Conservation (phyloP, 2,329 filamentous ascomycete species). For the Penicillium sp. region DNA sequence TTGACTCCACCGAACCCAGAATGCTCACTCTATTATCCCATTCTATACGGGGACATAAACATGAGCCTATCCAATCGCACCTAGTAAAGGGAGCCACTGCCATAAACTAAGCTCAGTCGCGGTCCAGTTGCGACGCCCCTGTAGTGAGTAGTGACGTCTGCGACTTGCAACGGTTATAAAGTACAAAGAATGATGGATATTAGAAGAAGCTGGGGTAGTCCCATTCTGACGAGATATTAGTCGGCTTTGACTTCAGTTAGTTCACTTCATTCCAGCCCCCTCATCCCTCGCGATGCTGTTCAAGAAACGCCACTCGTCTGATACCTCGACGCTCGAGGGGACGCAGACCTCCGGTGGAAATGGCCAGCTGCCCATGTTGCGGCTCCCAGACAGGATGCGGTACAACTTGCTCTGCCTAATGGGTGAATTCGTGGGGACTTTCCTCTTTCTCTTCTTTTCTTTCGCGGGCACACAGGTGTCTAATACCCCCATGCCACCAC, state of each 20-base stretch:
- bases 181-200: not conserved
- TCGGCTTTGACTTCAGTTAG: not conserved
- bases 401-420: conserved; percentile 47
- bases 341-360: not conserved
- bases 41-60: not conserved
- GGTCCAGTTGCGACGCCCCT: not conserved
- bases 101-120: not conserved
- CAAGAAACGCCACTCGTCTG: conserved; percentile 9
- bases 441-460: conserved; percentile 50
- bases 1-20: not conserved
- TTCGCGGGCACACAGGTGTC: conserved; percentile 48
- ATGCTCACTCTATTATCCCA: conserved; percentile 12
- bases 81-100: not conserved
- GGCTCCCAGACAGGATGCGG: conserved; percentile 33
- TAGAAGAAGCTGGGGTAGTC: not conserved
- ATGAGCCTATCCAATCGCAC: not conserved
- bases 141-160: conserved; percentile 14
- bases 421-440: conserved; percentile 53
- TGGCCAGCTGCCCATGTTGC: conserved; percentile 33
- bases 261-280: not conserved
- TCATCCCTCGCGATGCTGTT: conserved; percentile 5
- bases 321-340: conserved; percentile 11
- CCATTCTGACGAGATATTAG: not conserved
- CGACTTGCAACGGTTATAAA: not conserved
- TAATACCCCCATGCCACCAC: conserved; percentile 34